These are phyloP conservation scores for Quercus gilva DNA, from an alignment of 306 rosid species.

Conservation along the genomic window DNA sequence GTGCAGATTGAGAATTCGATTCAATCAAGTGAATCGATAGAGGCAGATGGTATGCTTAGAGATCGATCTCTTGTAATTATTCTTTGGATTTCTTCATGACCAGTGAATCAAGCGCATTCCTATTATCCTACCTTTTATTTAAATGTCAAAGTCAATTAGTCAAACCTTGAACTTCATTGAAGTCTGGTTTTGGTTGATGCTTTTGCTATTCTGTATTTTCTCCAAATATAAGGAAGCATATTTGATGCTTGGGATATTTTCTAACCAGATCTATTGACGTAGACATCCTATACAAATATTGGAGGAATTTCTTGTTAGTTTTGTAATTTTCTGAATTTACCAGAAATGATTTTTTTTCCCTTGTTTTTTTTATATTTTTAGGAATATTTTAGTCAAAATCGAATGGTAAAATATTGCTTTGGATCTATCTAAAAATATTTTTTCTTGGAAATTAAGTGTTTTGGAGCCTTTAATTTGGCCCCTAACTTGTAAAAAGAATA, in stretches of 20 bases:
- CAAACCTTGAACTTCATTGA: neutral
- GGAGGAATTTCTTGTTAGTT: too few species aligned
- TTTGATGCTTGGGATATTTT: neutral
- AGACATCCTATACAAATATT: too few species aligned
- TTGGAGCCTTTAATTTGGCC: too few species aligned
- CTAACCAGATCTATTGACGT: neutral
- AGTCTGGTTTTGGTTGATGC: neutral
- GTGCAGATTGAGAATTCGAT: conserved; percentile 84
- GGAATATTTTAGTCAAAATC: too few species aligned
- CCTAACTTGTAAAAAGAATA: too few species aligned
- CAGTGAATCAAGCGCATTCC: neutral
- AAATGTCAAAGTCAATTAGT: neutral
- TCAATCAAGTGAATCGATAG: conserved; percentile 57
- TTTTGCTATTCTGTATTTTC: neutral
- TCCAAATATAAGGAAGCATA: neutral
- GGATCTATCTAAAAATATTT: too few species aligned
- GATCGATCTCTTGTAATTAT: conserved; percentile 4
- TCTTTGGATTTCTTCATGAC: neutral
- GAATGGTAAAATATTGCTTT: too few species aligned
- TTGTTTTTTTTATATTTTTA: too few species aligned
- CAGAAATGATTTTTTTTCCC: too few species aligned
- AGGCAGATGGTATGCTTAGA: conserved; percentile 62
- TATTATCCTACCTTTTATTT: neutral
- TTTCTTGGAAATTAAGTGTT: too few species aligned
- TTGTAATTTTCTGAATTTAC: too few species aligned